Conservation (phyloP, 163 green algal genomes). For the Smithsoniella earleae region DNA sequence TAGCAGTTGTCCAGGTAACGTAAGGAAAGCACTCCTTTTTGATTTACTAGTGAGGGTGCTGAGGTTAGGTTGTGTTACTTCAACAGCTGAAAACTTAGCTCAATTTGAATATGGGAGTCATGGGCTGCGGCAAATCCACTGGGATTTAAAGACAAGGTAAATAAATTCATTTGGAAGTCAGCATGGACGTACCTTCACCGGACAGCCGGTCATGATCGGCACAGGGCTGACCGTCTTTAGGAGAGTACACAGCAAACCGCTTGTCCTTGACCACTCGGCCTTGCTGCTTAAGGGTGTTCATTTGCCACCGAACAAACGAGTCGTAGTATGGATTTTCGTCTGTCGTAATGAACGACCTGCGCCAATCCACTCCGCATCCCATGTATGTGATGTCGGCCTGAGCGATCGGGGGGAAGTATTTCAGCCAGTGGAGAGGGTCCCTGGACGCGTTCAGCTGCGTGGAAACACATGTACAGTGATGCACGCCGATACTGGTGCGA, state of each 20-base stretch:
- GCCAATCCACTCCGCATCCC: slow-evolving; percentile 95
- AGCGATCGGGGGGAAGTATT: slow-evolving; percentile 86
- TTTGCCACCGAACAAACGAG: slow-evolving; percentile 93
- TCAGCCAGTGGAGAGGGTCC: slow-evolving; percentile 81
- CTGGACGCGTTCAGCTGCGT: slow-evolving; percentile 40
- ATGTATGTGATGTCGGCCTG: slow-evolving; percentile 77
- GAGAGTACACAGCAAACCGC: slow-evolving; percentile 79
- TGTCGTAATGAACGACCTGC: slow-evolving; percentile 96
- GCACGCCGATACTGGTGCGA: too few species aligned
- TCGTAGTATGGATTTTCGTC: slow-evolving; percentile 98
- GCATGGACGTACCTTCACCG: slow-evolving; percentile 72
- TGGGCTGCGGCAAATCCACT: too few species aligned
- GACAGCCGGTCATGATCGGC: slow-evolving; percentile 91
- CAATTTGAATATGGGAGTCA: too few species aligned
- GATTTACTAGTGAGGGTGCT: too few species aligned
- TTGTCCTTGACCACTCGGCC: slow-evolving; percentile 75
- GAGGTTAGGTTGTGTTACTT: too few species aligned
- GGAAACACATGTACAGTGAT: too few species aligned
- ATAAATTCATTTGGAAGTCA: too few species aligned
- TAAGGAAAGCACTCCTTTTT: too few species aligned
- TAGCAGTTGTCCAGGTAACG: too few species aligned
- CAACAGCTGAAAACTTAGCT: too few species aligned
- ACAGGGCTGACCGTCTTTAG: slow-evolving; percentile 89
- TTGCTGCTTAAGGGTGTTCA: slow-evolving; percentile 66
- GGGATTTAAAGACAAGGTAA: too few species aligned